A percentile compares a stretch with the other conserved stretches of the same genome.
Conservation (phyloP, 305 asterid genomes). For the Rubia peregrina region DNA sequence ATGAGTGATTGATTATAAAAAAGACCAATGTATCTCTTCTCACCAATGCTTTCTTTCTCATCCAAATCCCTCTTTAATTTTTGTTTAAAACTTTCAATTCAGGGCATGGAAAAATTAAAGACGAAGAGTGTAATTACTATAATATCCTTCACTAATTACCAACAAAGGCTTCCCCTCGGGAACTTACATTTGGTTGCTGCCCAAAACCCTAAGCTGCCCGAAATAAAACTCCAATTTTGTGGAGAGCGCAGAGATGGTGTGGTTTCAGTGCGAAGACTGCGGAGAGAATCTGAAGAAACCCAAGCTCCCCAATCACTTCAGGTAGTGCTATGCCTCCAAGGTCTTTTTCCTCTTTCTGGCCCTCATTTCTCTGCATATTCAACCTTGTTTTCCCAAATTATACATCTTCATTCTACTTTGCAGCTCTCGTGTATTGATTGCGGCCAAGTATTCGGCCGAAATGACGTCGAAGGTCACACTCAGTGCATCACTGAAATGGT, state of each 20-base stretch:
- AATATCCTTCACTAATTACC: too few relatives aligned
- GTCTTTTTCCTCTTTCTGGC: constrained; percentile 24
- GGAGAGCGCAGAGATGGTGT: constrained; percentile 47
- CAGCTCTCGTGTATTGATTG: constrained; percentile 93
- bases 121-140: too few relatives aligned
- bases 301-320: constrained; percentile 76
- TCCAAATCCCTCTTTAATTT: too few relatives aligned
- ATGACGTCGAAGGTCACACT: constrained; percentile 76
- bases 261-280: constrained; percentile 99
- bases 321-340: constrained; percentile 84
- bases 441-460: constrained; percentile 66
- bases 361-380: not conserved
- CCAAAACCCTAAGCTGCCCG: too few relatives aligned
- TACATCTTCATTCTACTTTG: not conserved
- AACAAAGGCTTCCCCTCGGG: too few relatives aligned
- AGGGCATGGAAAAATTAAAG: too few relatives aligned
- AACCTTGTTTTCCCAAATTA: not conserved
- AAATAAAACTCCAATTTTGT: not conserved
- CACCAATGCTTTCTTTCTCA: too few relatives aligned
- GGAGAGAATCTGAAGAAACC: constrained; percentile 95
- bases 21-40: too few relatives aligned
- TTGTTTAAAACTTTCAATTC: too few relatives aligned
- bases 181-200: too few relatives aligned
- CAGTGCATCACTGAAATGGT: constrained; percentile 95
- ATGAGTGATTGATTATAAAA: too few relatives aligned